Evolutionary conservation across 495 filamentous ascomycete genomes (phyloP).

Genomic region (Neurospora sp.): DNA sequence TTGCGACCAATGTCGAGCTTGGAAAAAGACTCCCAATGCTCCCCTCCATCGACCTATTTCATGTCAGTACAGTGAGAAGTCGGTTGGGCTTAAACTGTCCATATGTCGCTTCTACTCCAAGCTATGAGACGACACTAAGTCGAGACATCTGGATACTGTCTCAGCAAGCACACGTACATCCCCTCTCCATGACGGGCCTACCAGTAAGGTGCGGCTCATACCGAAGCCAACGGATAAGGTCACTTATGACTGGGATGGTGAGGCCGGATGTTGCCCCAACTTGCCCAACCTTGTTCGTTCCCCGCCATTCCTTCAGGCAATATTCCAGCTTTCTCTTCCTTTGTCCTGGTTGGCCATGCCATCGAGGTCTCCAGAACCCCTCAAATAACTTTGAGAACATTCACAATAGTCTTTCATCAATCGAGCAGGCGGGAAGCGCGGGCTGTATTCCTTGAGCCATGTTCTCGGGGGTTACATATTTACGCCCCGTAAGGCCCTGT

Average conservation of each 20-base stretch:
- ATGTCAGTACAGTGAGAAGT: not conserved
- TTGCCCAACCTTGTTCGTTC: not conserved
- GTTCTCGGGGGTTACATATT: not conserved
- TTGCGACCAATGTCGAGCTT: not conserved
- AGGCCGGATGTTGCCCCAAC: not conserved
- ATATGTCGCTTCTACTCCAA: not conserved
- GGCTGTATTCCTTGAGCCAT: not conserved
- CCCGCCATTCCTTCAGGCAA: not conserved
- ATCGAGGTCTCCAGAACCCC: not conserved
- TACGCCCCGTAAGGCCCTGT: not conserved
- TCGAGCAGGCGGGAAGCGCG: not conserved
- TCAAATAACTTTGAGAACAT: not conserved
- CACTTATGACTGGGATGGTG: not conserved
- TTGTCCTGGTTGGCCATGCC: not conserved
- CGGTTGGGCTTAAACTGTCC: not conserved
- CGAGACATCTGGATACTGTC: constrained; percentile 5
- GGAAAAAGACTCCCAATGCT: not conserved
- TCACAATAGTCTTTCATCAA: not conserved
- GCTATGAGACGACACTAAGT: constrained; percentile 4
- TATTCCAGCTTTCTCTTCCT: not conserved
- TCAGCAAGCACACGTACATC: constrained; percentile 7
- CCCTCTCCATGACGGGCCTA: not conserved
- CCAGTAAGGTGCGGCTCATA: not conserved
- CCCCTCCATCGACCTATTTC: not conserved
- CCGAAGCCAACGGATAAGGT: not conserved